Conservation (phyloP, 1,284 basidiomycete species). For the Ustanciosporium gigantosporum region DNA sequence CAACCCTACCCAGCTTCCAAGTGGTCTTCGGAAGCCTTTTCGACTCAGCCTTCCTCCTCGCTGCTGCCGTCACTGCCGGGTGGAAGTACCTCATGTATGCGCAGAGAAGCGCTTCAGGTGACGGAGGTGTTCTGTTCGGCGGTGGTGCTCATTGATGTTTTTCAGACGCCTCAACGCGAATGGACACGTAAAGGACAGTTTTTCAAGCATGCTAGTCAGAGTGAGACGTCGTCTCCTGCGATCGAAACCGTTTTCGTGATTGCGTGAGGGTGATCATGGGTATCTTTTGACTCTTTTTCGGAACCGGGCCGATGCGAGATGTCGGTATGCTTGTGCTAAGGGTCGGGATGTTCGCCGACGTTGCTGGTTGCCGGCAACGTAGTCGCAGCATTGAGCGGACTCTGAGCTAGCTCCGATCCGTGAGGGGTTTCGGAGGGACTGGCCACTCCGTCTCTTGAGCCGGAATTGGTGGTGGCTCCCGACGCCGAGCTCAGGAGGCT, state of each 20-base stretch:
- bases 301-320: too few species aligned
- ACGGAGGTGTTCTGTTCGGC: slow-evolving; percentile 28
- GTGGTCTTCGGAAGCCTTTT: slow-evolving; percentile 62
- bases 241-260: too few species aligned
- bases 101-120: slow-evolving; percentile 20
- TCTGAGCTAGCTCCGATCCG: slow-evolving; percentile 1
- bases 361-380: too few species aligned
- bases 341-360: too few species aligned
- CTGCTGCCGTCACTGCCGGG: slow-evolving; percentile 47
- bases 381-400: slow-evolving; percentile 2
- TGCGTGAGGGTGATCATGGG: too few species aligned
- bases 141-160: slow-evolving; percentile 3
- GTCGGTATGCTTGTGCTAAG: too few species aligned
- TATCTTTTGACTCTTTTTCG: too few species aligned
- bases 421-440: slow-evolving; percentile 2
- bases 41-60: slow-evolving; percentile 61
- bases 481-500: slow-evolving; percentile 18
- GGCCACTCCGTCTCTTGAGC: not conserved
- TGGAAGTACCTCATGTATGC: slow-evolving; percentile 30
- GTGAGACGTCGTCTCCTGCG: too few species aligned
- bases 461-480: not conserved
- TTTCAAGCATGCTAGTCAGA: too few species aligned
- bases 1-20: slow-evolving; percentile 62
- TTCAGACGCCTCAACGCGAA: too few species aligned
- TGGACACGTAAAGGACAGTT: too few species aligned